Evolutionary conservation across 2,329 filamentous ascomycete genomes (phyloP), one percentile per base, ranked within the genome.

Genomic region (Botryotinia convoluta): DNA sequence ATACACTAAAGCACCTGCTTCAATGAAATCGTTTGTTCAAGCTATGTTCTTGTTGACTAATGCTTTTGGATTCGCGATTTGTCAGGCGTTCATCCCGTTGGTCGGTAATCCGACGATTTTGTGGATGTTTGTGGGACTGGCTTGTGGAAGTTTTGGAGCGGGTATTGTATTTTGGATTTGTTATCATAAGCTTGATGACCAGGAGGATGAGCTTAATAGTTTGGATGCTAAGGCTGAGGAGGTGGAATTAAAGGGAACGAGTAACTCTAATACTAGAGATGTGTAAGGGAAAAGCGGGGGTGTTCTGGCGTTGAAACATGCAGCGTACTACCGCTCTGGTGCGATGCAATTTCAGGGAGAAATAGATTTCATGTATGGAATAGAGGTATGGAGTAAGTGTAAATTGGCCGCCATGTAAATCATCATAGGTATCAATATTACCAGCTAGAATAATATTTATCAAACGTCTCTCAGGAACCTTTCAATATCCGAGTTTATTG

Each of bases 1-100:
- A 61, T 94, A 90, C 83, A 91, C 90, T 80, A 93, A 93, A 83
- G 91, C 92, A 0, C 92, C 92, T 48, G 89, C 87, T 78, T 93
- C 93, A 83, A 94, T 95, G 92, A 91, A 91, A 77, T 92, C 90
- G 1, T 86, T 94, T 42, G 90, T 94, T 78, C 86, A 88, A 81
- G 88, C 89, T 32, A 85, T 93, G 78, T 91, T 90, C 79, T 85
- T 93, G 48, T 89, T 92, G 83, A 93, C 87, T 76, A 88, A 86
- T 72, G 88, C 88, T 0, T 83, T 90, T 74, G 87, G 86, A 6
- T 85, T 85, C 54, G 88, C 88, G 2, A 77, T 87, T 10, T 83
- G 83, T 42, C 82, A 85, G 75, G 84, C 84, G 0, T 75, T 86
- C 35, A 81, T 83, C 35, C 83, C 84, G 0, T 79, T 82, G 1